These are phyloP conservation scores for Helotiales sp. DNA, from an alignment of 2,329 filamentous ascomycete species.

Conservation along the genomic window DNA sequence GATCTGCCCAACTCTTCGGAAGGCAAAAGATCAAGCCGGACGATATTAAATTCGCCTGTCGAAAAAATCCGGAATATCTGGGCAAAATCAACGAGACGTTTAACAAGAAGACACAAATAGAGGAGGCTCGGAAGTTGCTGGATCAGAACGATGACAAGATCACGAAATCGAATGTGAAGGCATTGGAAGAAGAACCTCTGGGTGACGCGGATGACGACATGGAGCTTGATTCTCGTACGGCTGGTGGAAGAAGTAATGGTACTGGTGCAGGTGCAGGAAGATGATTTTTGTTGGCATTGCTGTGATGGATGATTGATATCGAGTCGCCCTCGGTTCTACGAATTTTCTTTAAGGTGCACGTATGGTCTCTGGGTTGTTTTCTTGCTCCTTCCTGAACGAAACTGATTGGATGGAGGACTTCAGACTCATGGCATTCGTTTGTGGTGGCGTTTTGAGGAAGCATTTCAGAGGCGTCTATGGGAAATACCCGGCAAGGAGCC, in stretches of 20 bases:
- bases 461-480: constrained; percentile 14
- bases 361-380: background rate
- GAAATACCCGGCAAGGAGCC: constrained; percentile 15
- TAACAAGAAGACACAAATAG: constrained; percentile 85
- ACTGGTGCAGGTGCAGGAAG: constrained; percentile 8
- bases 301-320: background rate
- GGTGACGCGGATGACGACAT: constrained; percentile 59
- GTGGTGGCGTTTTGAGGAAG: constrained; percentile 3
- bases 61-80: constrained; percentile 82
- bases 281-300: background rate
- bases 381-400: background rate
- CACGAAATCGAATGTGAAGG: constrained; percentile 55
- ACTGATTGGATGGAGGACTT: background rate
- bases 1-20: constrained; percentile 82
- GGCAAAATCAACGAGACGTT: constrained; percentile 90
- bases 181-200: constrained; percentile 54
- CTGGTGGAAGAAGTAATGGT: constrained; percentile 34
- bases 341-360: background rate
- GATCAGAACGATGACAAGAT: constrained; percentile 70
- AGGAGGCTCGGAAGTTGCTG: constrained; percentile 78
- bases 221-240: constrained; percentile 44
- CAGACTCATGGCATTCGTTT: background rate
- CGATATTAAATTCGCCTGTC: constrained; percentile 93
- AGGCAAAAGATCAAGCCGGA: constrained; percentile 98
- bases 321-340: background rate